Base-by-base conservation (phyloP, 805 yeast species). In the Priceomyces castillae region DNA sequence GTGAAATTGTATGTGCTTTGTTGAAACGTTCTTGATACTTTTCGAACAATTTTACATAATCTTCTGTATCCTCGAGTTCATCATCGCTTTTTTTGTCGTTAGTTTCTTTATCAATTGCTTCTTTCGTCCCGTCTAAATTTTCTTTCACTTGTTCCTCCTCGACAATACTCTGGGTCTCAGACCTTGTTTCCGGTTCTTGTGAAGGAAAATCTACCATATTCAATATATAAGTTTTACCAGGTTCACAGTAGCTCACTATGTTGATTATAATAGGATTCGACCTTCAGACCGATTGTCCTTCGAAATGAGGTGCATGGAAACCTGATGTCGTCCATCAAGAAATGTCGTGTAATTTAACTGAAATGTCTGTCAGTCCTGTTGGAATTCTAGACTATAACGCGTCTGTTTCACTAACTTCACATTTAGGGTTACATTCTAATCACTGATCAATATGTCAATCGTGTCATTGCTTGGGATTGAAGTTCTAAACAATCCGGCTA, bases 401-500 rank as follows among this genome's bases (percentile, higher is more conserved):
- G 42, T 39, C 25, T 22, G 19, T 31, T 3, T 39, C 4, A 11
- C 14, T 15, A 34, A 17, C 36, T 33, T 4, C 23, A n/a, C n/a
- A 23, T 23, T 10, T 37, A 18, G 19, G 5, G 6, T 15, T 37
- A 36, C 12, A 6, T 34, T 34, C 19, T 14, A 17, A 5, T 18
- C 22, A 12, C 7, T 16, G 4, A 16, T 28, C 17, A 54, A 28
- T 18, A 90, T 90, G 98, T 90, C 97, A 9, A 90, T 90, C 46
- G 97, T 92, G 4, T 90, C 97, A 34, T 70, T 94, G 40, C 71
- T 92, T 41, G 97, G 96, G 41, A 90, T 94, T 47, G 86, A 87
- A 54, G 96, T 94, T 22, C 76, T 92, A 44, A 92, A 89, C 62
- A 94, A 94, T 57, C 99, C 99, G 3, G 97, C 98, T 4, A 81